Conservation (phyloP, 2,329 filamentous ascomycete species). For the Ophidiomyces ophidiicola region DNA sequence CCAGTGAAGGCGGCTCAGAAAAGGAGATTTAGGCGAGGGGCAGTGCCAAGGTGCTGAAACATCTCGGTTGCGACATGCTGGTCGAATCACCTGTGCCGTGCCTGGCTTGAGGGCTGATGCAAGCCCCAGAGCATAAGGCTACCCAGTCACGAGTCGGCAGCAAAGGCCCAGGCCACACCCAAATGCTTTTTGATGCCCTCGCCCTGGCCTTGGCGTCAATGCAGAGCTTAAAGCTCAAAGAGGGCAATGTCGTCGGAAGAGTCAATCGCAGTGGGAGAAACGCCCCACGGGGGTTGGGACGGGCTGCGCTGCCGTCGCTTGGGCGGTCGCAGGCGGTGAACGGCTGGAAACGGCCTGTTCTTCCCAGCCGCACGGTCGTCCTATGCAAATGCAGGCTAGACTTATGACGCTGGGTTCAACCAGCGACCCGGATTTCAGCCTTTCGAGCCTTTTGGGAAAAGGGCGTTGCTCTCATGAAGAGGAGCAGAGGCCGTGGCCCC, state of each 20-base stretch:
- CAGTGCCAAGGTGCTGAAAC: neutral
- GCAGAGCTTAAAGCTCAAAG: neutral
- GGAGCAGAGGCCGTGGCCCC: constrained; percentile 1
- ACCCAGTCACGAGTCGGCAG: too few species aligned
- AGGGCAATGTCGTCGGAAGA: neutral
- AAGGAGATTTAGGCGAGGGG: constrained; percentile 11
- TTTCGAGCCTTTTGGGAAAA: neutral
- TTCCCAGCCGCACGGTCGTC: neutral
- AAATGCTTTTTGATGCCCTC: too few species aligned
- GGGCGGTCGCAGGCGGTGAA: neutral
- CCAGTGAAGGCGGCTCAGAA: constrained; percentile 7
- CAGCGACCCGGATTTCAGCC: neutral
- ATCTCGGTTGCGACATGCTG: constrained; percentile 7
- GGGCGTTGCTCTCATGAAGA: neutral
- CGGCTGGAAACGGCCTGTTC: neutral
- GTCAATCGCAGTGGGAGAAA: neutral
- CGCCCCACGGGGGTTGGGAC: constrained; percentile 6
- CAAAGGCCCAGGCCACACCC: too few species aligned
- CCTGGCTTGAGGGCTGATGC: constrained; percentile 1
- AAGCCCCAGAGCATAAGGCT: constrained; percentile 6
- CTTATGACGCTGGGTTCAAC: neutral
- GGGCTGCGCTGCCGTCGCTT: too few species aligned
- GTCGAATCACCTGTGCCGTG: constrained; percentile 8
- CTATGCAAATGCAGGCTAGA: neutral
- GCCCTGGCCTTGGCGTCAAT: constrained; percentile 6